These are phyloP conservation scores for Thermothielavioides terrestris DNA, from an alignment of 495 filamentous ascomycete genomes.

Conservation along the genomic window DNA sequence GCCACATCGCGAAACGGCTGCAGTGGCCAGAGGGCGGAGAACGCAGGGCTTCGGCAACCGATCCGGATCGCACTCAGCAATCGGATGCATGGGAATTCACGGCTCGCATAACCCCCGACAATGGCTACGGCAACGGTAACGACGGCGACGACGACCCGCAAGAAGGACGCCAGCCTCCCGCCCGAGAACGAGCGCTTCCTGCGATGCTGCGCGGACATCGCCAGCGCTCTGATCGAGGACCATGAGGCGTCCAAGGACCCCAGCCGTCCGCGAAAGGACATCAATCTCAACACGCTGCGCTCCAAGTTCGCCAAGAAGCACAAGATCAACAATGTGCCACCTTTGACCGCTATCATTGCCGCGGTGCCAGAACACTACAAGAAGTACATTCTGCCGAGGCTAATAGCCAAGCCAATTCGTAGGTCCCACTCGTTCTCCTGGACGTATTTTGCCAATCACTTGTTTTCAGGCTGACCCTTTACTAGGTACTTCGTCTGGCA, in stretches of 20 bases:
- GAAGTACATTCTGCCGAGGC: slow-evolving; percentile 92
- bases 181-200: slow-evolving; percentile 92
- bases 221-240: slow-evolving; percentile 84
- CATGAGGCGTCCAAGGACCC: slow-evolving; percentile 70
- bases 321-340: slow-evolving; percentile 71
- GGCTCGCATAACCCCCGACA: not conserved
- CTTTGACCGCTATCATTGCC: slow-evolving; percentile 92
- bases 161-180: slow-evolving; percentile 65
- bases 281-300: slow-evolving; percentile 87
- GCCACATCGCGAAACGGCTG: no score
- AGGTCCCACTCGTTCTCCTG: slow-evolving; percentile 28
- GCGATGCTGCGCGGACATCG: slow-evolving; percentile 90
- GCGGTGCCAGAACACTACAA: slow-evolving; percentile 98
- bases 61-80: not conserved
- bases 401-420: slow-evolving; percentile 95
- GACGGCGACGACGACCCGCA: slow-evolving; percentile 25
- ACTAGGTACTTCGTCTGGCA: slow-evolving; percentile 80
- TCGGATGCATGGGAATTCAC: not conserved
- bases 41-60: not conserved
- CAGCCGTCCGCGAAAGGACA: slow-evolving; percentile 63
- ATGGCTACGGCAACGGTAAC: slow-evolving; percentile 41
- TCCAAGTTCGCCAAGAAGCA: slow-evolving; percentile 89
- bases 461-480: no score
- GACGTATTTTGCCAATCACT: no score
- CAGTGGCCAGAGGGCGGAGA: no score